Evolutionary conservation across 331 rosid genomes (phyloP).

Genomic region (Acacia concinna): DNA sequence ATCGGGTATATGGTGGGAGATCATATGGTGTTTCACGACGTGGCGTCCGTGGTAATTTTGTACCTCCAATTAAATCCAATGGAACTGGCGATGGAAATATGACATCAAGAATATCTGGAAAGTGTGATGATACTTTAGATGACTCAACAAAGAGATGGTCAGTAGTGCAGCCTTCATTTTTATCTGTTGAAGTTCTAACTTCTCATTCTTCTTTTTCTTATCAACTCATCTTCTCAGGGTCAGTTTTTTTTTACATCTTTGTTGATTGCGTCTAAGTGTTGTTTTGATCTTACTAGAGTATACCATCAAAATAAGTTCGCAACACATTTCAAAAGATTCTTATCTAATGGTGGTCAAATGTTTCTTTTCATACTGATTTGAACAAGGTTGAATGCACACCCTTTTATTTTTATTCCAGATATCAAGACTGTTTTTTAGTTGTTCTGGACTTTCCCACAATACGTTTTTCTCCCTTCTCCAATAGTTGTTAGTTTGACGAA

Average conservation of each 20-base stretch:
- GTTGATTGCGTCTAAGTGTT: neutral
- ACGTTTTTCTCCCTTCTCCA: neutral
- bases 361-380: neutral
- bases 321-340: neutral
- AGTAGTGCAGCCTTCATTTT: slow-evolving; percentile 33
- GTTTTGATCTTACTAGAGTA: neutral
- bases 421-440: neutral
- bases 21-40: slow-evolving; percentile 83
- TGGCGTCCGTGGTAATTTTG: slow-evolving; percentile 77
- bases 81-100: slow-evolving; percentile 60
- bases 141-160: slow-evolving; percentile 91
- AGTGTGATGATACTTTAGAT: slow-evolving; percentile 67
- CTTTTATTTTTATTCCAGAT: neutral
- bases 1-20: slow-evolving; percentile 63
- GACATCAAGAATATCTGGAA: slow-evolving; percentile 64
- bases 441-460: neutral
- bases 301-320: neutral
- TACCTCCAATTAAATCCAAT: slow-evolving; percentile 82
- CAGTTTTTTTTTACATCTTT: neutral
- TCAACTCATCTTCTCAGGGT: neutral
- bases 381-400: neutral
- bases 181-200: slow-evolving; percentile 14
- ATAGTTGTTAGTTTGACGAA: slow-evolving; percentile 1
- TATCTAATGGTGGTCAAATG: neutral
- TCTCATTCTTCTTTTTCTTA: slow-evolving; percentile 10